Conservation (phyloP, 1,139 yeast species). For the Candida albicans region DNA sequence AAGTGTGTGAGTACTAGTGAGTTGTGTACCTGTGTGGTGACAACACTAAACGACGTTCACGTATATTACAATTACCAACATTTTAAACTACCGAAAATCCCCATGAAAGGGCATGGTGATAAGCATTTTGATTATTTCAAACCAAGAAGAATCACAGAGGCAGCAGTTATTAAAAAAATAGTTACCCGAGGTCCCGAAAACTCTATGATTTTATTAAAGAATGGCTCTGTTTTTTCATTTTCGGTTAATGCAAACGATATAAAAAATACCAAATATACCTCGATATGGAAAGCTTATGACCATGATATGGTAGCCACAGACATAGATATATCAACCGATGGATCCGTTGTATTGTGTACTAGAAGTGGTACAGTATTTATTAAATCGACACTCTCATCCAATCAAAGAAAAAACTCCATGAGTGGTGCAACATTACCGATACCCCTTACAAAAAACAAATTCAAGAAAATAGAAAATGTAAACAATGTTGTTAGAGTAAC, state of each 20-base stretch:
- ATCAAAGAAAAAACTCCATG: constrained; percentile 28
- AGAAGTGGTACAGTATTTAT: constrained; percentile 63
- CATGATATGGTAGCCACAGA: constrained; percentile 54
- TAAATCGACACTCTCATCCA: constrained; percentile 21
- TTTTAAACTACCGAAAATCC: constrained; percentile 46
- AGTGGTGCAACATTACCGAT: constrained; percentile 24
- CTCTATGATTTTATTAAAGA: constrained; percentile 48
- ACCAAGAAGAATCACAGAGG: constrained; percentile 50
- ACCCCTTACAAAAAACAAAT: constrained; percentile 43
- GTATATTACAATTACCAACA: constrained; percentile 61
- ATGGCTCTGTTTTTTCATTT: constrained; percentile 52
- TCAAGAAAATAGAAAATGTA: constrained; percentile 51
- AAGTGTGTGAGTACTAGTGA: constrained; percentile 68
- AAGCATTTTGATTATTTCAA: constrained; percentile 53
- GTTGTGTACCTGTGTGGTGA: constrained; percentile 65
- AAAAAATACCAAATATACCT: constrained; percentile 35
- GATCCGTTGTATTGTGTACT: constrained; percentile 68
- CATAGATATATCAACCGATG: constrained; percentile 68
- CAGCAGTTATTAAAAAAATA: constrained; percentile 33
- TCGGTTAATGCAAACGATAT: constrained; percentile 27
- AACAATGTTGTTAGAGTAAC: constrained; percentile 58
- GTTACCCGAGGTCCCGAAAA: constrained; percentile 35
- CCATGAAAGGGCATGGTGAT: constrained; percentile 31
- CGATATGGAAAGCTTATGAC: constrained; percentile 57
- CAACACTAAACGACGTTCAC: constrained; percentile 60